A percentile compares a stretch with the other conserved stretches of the same genome.
phyloP scores from a whole-genome alignment of 2,329 filamentous ascomycete genomes.

The Colletotrichum camelliae region DNA sequence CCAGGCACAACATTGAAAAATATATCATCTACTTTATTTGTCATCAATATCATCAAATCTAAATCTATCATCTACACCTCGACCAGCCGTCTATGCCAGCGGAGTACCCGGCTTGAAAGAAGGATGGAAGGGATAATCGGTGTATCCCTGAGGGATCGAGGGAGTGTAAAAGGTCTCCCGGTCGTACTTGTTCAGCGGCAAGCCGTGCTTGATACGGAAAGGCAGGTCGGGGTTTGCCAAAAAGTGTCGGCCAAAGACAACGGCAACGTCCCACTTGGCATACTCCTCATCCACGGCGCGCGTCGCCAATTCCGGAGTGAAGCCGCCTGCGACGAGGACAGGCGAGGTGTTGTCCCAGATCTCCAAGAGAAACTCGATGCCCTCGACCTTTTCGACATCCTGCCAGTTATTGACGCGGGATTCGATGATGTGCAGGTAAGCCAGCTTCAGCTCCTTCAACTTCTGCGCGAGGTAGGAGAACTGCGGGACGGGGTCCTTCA shows the following conservation, averaged over 20 bases:
- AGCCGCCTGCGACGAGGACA: slow-evolving; percentile 40
- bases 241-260: slow-evolving; percentile 38
- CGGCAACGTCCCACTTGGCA: slow-evolving; percentile 32
- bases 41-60: background rate
- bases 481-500: slow-evolving; percentile 67
- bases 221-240: slow-evolving; percentile 35
- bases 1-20: background rate
- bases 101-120: slow-evolving; percentile 3
- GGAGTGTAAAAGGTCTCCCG: slow-evolving; percentile 31
- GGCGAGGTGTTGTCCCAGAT: slow-evolving; percentile 33
- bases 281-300: slow-evolving; percentile 33
- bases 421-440: slow-evolving; percentile 69
- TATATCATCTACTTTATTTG: background rate
- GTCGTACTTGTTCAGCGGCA: slow-evolving; percentile 30
- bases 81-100: background rate
- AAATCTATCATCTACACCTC: background rate
- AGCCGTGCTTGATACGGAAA: slow-evolving; percentile 28
- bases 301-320: slow-evolving; percentile 27
- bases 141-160: slow-evolving; percentile 26
- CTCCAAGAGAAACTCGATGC: slow-evolving; percentile 37
- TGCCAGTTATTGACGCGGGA: slow-evolving; percentile 52
- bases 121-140: slow-evolving; percentile 30
- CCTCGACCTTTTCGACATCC: slow-evolving; percentile 41
- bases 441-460: slow-evolving; percentile 56
- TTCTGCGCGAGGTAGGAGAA: slow-evolving; percentile 62